phyloP scores from a whole-genome alignment of 2,329 filamentous ascomycete genomes.

The Aspergillus aculeatus region DNA sequence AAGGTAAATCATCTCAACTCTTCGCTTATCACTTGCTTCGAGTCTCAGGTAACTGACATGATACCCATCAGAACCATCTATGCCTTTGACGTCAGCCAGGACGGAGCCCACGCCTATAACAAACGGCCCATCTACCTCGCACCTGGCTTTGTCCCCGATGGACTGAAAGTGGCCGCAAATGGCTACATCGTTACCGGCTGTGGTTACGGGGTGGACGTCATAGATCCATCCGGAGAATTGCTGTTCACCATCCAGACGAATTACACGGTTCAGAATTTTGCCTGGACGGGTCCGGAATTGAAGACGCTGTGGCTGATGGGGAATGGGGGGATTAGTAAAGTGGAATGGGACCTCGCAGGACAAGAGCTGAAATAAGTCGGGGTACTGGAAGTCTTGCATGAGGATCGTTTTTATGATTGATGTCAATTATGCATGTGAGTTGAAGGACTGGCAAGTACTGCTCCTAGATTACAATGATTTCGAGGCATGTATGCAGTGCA shows the following conservation, averaged over 20 bases:
- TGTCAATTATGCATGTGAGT: too few species aligned
- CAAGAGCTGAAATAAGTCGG: constrained; percentile 24
- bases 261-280: constrained; percentile 47
- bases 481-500: too few species aligned
- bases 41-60: not conserved
- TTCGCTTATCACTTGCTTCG: not conserved
- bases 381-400: too few species aligned
- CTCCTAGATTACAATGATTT: too few species aligned
- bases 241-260: constrained; percentile 45
- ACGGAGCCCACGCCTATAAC: constrained; percentile 36
- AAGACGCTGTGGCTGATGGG: constrained; percentile 45
- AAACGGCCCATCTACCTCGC: constrained; percentile 43
- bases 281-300: constrained; percentile 41
- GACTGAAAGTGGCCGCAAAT: constrained; percentile 44
- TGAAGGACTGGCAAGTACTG: too few species aligned
- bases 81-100: constrained; percentile 41
- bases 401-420: too few species aligned
- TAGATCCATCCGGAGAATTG: constrained; percentile 39
- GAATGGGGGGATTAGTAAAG: constrained; percentile 39
- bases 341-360: constrained; percentile 39
- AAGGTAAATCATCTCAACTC: constrained; percentile 9
- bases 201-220: constrained; percentile 42
- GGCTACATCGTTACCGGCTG: constrained; percentile 43
- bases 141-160: constrained; percentile 43
- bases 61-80: constrained; percentile 31